Evolutionary conservation across 2,329 filamentous ascomycete species (phyloP), one percentile per base, ranked within the genome.

Genomic region (Fusarium burgessii): DNA sequence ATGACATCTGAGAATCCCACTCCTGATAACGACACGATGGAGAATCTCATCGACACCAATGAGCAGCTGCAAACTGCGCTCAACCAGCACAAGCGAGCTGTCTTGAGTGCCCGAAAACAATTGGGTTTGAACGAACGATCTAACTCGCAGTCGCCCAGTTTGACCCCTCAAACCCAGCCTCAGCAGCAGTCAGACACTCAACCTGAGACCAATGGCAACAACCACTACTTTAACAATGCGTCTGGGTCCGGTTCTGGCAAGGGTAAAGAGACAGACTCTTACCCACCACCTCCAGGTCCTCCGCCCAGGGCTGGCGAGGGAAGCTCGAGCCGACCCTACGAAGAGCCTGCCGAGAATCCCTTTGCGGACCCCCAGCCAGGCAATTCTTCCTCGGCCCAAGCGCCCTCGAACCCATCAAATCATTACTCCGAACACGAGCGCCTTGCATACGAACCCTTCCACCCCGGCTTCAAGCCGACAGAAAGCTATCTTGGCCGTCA

Each of bases 1-100:
- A 97, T 98, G 85, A 86, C 90, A 43, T 89, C 91, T 49, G 90
- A 92, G 61, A 88, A 93, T 78, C 95, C 95, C 1, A 79, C 89
- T 2, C 95, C 95, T 0, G 96, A 98, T 80, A 95, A 97, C 76
- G 92, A 97, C 73, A 98, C 95, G 2, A 94, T 98, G 88, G 90
- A 96, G 78, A 95, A 90, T 17, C 84, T 99, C 68, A 97, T 99
- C 77, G 94, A 98, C 80, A 96, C 94, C 17, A 97, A 97, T 78
- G 96, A 98, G 80, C 92, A 95, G 78, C 85, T 99, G 33, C 93
- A 93, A 66, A 89, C 93, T 46, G 91, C 95, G 0, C 86, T 95
- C 42, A 96, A 90, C 70, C 91, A 94, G 78, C 93, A 98, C 80
- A 93, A 97, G 80, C 90, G 94, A 58, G 92, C 94, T 13, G 84